phyloP scores from a whole-genome alignment of 257 asterid genomes.

The Nicotiana obtusifolia region DNA sequence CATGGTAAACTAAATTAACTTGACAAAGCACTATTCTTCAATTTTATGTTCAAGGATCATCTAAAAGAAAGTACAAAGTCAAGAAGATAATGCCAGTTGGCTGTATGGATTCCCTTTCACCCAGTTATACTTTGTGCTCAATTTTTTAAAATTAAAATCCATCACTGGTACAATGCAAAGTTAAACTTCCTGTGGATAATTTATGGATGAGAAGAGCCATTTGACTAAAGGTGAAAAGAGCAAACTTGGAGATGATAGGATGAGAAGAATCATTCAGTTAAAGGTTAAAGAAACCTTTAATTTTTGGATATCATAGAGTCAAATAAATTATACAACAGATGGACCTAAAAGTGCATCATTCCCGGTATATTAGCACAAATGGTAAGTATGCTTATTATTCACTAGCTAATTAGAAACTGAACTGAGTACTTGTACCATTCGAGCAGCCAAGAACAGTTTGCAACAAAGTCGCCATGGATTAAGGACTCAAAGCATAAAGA shows the following conservation, averaged over 20 bases:
- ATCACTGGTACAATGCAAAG: not conserved
- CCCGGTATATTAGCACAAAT: not conserved
- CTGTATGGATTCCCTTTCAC: not conserved
- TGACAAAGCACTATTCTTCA: not conserved
- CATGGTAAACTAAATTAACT: not conserved
- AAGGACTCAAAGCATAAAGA: not conserved
- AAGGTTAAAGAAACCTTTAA: not conserved
- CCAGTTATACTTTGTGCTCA: not conserved
- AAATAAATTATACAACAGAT: no score
- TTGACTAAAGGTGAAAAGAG: not conserved
- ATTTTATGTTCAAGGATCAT: not conserved
- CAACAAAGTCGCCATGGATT: not conserved
- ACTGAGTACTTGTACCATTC: not conserved
- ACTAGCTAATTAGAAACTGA: not conserved
- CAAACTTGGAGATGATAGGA: not conserved
- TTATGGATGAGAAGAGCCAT: not conserved
- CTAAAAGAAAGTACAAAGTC: not conserved
- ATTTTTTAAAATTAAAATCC: not conserved
- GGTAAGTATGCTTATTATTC: not conserved
- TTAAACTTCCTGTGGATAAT: not conserved
- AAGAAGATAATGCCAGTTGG: not conserved
- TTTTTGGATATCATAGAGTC: not conserved
- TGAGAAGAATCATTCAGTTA: not conserved
- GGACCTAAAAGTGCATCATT: not conserved
- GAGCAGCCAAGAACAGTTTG: not conserved